A percentile compares a stretch with the other conserved stretches of the same genome.
These are phyloP conservation scores for Hydnomerulius pinastri DNA, from an alignment of 768 basidiomycete species.

Conservation along the genomic window DNA sequence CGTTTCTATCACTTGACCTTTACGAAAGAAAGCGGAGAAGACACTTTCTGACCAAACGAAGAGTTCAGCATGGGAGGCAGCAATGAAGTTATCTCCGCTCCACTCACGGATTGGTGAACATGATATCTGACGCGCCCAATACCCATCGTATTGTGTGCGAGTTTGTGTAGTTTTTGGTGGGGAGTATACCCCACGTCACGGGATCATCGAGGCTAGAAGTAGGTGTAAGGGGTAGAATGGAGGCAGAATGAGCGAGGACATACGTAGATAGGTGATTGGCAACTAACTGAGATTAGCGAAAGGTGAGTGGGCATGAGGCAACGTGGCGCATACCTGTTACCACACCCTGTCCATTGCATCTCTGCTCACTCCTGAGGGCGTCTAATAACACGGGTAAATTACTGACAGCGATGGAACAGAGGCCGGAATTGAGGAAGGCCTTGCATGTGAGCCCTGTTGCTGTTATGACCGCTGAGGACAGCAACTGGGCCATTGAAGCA, in stretches of 20 bases:
- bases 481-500: slow-evolving; percentile 39
- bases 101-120: slow-evolving; percentile 90
- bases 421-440: slow-evolving; percentile 66
- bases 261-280: slow-evolving; percentile 95
- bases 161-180: slow-evolving; percentile 57
- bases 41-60: slow-evolving; percentile 52
- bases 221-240: slow-evolving; percentile 5
- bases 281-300: slow-evolving; percentile 46
- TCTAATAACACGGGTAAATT: slow-evolving; percentile 66
- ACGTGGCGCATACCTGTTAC: slow-evolving; percentile 60
- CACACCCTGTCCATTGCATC: slow-evolving; percentile 58
- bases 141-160: slow-evolving; percentile 81
- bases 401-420: slow-evolving; percentile 67
- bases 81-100: slow-evolving; percentile 1
- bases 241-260: slow-evolving; percentile 26
- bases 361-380: slow-evolving; percentile 54
- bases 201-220: slow-evolving; percentile 74
- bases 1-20: slow-evolving; percentile 91
- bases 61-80: slow-evolving; percentile 13
- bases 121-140: slow-evolving; percentile 88
- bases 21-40: slow-evolving; percentile 81
- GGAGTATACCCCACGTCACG: slow-evolving; percentile 85
- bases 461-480: slow-evolving; percentile 63
- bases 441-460: slow-evolving; percentile 79
- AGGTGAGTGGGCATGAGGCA: slow-evolving; percentile 1